Base-by-base conservation (phyloP, 1,284 basidiomycete species). In the Polyporus tsugae region DNA sequence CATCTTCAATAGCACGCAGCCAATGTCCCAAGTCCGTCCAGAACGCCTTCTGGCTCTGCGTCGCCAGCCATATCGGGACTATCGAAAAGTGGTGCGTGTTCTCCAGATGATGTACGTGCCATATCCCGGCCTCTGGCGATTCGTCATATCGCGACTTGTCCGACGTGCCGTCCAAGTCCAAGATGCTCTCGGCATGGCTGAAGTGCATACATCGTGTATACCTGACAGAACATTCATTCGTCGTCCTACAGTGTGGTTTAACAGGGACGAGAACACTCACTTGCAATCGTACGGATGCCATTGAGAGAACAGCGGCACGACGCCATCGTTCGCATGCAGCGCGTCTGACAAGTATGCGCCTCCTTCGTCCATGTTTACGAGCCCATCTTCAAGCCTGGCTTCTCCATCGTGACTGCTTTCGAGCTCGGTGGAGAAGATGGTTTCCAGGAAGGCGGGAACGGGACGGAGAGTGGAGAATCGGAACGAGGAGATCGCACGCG, bases 291-390 rank as follows among this genome's bases (percentile, higher is more conserved):
- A 76, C n/a, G 86, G 85, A 78, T 87, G 86, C 81, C 82, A 86
- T 61, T 86, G 85, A 2, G 85, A 86, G 73, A 87, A 86, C 7
- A 84, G n/a, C 3, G 85, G 85, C 1, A 86, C 85, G 15, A 86
- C 79, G 4, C 86, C 85, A 70, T 87, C 86, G 69, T 86, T 87
- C 0, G 79, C 81, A 68, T 79, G 67, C n/a, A 72, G 63, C 4
- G 68, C 64, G 9, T 41, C 39, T 6, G 65, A 64, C 2, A 69
- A 29, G 25, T 69, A 63, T 39, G 66, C 62, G 1, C 64, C 65
- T 3, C 60, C 60, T 4, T 29, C 61, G 6, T 66, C 64, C 33
- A 70, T 60, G 52, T 68, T 55, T 10, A 68, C 62, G 33, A 65
- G 59, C 4, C 67, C 71, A 22, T 70, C 67, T 35, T 72, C 69